A percentile compares a stretch with the other conserved stretches of the same genome.
These are phyloP conservation scores for Epichloe amarillans DNA, from an alignment of 2,329 filamentous ascomycete genomes.

Conservation along the genomic window DNA sequence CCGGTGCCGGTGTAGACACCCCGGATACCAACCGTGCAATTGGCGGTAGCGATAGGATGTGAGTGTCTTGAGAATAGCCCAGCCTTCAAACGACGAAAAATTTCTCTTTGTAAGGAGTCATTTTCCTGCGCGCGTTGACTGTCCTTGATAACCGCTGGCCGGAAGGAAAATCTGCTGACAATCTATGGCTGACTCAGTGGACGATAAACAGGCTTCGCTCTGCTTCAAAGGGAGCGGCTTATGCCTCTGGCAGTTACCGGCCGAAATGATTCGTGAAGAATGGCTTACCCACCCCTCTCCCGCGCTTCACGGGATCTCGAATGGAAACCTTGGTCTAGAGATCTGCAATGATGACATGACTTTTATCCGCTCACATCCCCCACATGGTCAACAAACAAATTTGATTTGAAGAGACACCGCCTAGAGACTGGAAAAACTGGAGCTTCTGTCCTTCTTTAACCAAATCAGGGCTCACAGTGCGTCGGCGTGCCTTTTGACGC, in stretches of 20 bases:
- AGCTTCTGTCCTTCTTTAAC: background rate
- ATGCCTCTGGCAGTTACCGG: conserved; percentile 27
- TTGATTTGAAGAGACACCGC: background rate
- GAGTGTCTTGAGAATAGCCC: conserved; percentile 51
- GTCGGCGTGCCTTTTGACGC: background rate
- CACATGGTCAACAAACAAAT: background rate
- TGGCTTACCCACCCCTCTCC: conserved; percentile 5
- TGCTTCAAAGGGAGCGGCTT: conserved; percentile 56
- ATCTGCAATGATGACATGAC: background rate
- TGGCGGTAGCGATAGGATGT: conserved; percentile 86
- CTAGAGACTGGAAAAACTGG: background rate
- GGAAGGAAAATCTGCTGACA: conserved; percentile 58
- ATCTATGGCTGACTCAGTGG: conserved; percentile 71
- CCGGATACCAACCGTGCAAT: conserved; percentile 63
- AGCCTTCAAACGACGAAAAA: conserved; percentile 20
- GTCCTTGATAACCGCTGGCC: conserved; percentile 60
- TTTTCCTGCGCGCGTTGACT: conserved; percentile 73
- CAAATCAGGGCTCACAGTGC: background rate
- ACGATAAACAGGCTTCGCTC: conserved; percentile 76
- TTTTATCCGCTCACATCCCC: background rate
- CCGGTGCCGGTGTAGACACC: conserved; percentile 47
- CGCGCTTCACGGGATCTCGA: conserved; percentile 5
- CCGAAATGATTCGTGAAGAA: conserved; percentile 18
- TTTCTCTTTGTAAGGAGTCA: conserved; percentile 73
- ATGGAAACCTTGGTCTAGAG: conserved; percentile 3